Conservation (phyloP, 1,139 yeast genomes). For the Taphrina communis region DNA sequence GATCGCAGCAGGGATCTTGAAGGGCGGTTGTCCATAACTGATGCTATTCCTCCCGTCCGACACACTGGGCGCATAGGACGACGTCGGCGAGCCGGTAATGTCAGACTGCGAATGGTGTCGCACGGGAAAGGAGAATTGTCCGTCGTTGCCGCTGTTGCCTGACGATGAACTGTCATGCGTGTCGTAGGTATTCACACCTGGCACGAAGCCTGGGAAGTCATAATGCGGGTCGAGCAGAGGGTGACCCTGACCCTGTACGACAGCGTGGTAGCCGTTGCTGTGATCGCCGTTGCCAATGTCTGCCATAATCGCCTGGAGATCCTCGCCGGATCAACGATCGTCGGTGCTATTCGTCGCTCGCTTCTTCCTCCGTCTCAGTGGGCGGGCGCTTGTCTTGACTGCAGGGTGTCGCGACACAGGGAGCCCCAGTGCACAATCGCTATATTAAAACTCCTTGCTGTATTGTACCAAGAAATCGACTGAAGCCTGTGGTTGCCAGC, state of each 20-base stretch:
- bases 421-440: too few species aligned
- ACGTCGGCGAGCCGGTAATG: conserved; percentile 32
- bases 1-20: conserved; percentile 22
- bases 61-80: conserved; percentile 36
- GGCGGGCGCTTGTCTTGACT: too few species aligned
- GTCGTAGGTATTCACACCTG: conserved; percentile 6
- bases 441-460: too few species aligned
- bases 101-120: conserved; percentile 27
- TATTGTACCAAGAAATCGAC: too few species aligned
- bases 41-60: conserved; percentile 35
- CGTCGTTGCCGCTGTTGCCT: conserved; percentile 13
- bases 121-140: conserved; percentile 16
- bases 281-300: conserved; percentile 20
- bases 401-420: too few species aligned
- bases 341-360: neutral
- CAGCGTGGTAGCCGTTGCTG: conserved; percentile 7
- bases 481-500: too few species aligned
- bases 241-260: conserved; percentile 16
- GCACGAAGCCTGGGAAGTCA: conserved; percentile 2
- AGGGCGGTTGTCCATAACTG: conserved; percentile 29
- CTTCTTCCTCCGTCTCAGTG: too few species aligned
- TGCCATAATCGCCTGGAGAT: neutral
- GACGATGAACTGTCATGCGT: conserved; percentile 7
- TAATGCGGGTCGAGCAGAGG: conserved; percentile 6
- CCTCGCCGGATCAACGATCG: conserved; percentile 4